Evolutionary conservation across 2,329 filamentous ascomycete species (phyloP).

Genomic region (Tolypocladium pustulatum): DNA sequence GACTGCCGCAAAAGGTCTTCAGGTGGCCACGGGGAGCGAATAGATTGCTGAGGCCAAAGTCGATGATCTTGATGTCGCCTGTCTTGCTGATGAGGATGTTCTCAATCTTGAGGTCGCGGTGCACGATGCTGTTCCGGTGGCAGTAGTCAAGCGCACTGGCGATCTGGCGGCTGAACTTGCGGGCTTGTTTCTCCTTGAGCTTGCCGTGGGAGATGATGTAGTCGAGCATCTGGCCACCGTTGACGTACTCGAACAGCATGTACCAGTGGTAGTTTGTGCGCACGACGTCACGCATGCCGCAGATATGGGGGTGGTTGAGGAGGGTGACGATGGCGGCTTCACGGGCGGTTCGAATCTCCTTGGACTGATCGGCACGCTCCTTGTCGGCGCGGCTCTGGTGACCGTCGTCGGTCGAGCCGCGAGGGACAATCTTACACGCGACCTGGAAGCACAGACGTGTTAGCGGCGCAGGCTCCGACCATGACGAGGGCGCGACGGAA

Average conservation of each 20-base stretch:
- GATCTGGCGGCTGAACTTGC: conserved; percentile 96
- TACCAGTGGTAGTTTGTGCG: conserved; percentile 99
- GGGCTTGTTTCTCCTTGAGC: conserved; percentile 94
- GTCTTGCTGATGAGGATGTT: conserved; percentile 99
- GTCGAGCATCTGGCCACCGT: conserved; percentile 97
- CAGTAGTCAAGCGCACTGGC: conserved; percentile 95
- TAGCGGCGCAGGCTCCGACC: background rate
- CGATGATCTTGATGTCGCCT: conserved; percentile 98
- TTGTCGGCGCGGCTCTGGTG: conserved; percentile 61
- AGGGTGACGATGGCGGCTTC: conserved; percentile 95
- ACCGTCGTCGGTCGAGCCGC: conserved; percentile 80
- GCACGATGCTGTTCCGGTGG: conserved; percentile 95
- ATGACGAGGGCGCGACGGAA: background rate
- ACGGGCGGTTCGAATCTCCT: conserved; percentile 87
- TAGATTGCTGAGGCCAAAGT: conserved; percentile 94
- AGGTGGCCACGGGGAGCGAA: conserved; percentile 78
- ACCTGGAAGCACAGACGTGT: conserved; percentile 38
- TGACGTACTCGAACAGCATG: conserved; percentile 99
- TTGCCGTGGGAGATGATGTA: conserved; percentile 98
- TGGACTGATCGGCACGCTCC: conserved; percentile 88
- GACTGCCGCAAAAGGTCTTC: conserved; percentile 94
- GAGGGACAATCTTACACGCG: conserved; percentile 92
- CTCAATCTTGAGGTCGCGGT: conserved; percentile 95
- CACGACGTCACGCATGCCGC: conserved; percentile 88
- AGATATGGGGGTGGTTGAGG: conserved; percentile 90